These are phyloP conservation scores for Bryopsis sp. DNA, from an alignment of 139 green algal genomes.

Conservation along the genomic window DNA sequence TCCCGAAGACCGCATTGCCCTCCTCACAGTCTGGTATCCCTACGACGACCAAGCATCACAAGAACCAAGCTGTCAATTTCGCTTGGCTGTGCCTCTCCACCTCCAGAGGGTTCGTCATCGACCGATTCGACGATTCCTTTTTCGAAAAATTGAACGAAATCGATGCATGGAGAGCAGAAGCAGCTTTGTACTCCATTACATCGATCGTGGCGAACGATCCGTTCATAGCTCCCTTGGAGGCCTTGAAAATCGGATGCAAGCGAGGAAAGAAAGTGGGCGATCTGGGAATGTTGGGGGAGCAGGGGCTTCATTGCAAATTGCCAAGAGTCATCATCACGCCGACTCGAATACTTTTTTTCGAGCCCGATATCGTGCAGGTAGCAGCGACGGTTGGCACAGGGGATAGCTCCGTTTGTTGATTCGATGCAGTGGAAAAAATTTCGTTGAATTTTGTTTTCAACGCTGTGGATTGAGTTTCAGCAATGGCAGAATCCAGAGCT, in stretches of 20 bases:
- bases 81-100: slow-evolving; percentile 9
- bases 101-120: slow-evolving; percentile 3
- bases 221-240: neutral
- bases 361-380: slow-evolving; percentile 15
- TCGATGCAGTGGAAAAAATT: no score
- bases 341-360: slow-evolving; percentile 8
- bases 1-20: no score
- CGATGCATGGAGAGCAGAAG: neutral
- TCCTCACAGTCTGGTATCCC: no score
- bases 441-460: no score
- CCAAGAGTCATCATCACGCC: slow-evolving; percentile 4
- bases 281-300: neutral
- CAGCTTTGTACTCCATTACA: neutral
- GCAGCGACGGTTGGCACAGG: no score
- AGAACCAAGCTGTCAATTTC: neutral
- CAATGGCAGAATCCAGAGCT: no score
- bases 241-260: neutral
- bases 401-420: no score
- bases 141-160: slow-evolving; percentile 6
- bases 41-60: neutral
- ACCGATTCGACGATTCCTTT: neutral
- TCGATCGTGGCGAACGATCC: neutral
- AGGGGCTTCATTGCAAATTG: neutral
- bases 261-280: neutral
- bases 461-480: no score